Evolutionary conservation across 495 filamentous ascomycete species (phyloP).

Genomic region (Tetracladium setigerum): DNA sequence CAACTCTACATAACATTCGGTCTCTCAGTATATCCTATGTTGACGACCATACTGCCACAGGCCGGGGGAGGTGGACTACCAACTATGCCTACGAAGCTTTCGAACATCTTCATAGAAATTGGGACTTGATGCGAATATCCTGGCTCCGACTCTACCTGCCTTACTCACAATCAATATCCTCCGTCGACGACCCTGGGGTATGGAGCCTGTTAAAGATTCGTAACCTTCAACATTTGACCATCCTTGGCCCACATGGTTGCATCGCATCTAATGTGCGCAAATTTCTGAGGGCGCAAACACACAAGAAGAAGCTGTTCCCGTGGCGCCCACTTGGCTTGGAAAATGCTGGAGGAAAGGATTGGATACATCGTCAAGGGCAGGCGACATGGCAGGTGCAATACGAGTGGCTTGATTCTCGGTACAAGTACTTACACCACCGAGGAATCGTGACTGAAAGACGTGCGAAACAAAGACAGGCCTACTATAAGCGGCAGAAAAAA

Average conservation of each 20-base stretch:
- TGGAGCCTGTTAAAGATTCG: conserved; percentile 11
- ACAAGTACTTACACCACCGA: conserved; percentile 17
- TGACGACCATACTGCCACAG: conserved; percentile 1
- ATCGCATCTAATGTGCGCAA: conserved; percentile 1
- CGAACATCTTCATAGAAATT: conserved; percentile 9
- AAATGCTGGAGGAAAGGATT: conserved; percentile 2
- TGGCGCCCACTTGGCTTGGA: conserved; percentile 8
- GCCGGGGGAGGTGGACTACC: neutral
- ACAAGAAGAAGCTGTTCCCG: conserved; percentile 9
- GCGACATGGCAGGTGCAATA: conserved; percentile 9
- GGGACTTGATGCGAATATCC: conserved; percentile 10
- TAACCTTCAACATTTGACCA: conserved; percentile 6
- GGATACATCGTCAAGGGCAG: conserved; percentile 1
- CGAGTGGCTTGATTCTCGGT: conserved; percentile 15
- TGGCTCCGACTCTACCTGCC: conserved; percentile 13
- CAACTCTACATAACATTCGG: neutral
- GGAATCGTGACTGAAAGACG: conserved; percentile 9
- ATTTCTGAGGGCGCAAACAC: conserved; percentile 7
- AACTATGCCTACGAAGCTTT: conserved; percentile 16
- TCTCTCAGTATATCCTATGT: conserved; percentile 5
- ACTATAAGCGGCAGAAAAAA: conserved; percentile 8
- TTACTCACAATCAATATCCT: conserved; percentile 5
- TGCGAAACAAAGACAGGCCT: conserved; percentile 4
- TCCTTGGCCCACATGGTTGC: conserved; percentile 2
- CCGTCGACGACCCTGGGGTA: conserved; percentile 11